Evolutionary conservation across 768 basidiomycete species (phyloP).

Genomic region (Podaxis sp.): DNA sequence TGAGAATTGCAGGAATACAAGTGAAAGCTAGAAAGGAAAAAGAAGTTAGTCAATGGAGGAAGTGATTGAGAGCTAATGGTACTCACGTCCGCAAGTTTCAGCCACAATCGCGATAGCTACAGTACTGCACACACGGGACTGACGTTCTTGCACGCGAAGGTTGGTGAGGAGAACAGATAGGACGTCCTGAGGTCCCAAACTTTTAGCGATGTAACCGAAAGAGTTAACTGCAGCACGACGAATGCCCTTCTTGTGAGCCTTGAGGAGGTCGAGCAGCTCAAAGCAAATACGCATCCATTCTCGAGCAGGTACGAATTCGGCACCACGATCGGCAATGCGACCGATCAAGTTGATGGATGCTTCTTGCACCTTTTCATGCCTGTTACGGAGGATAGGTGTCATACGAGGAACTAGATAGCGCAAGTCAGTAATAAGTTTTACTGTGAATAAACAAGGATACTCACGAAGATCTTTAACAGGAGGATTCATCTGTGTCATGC

Average conservation of each 20-base stretch:
- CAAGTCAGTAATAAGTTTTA: slow-evolving; percentile 8
- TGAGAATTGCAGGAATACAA: slow-evolving; percentile 97
- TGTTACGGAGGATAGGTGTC: slow-evolving; percentile 99
- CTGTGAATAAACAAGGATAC: slow-evolving; percentile 31
- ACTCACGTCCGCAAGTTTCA: slow-evolving; percentile 83
- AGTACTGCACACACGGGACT: slow-evolving; percentile 97
- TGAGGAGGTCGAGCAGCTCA: slow-evolving; percentile 92
- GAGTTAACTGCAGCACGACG: slow-evolving; percentile 99
- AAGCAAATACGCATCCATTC: slow-evolving; percentile 99
- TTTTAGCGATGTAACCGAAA: slow-evolving; percentile 99
- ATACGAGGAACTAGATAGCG: slow-evolving; percentile 84
- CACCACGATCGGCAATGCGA: slow-evolving; percentile 99
- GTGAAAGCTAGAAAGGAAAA: slow-evolving; percentile 69
- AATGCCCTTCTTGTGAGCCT: slow-evolving; percentile 99
- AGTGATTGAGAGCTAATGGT: slow-evolving; percentile 5
- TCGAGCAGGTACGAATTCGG: slow-evolving; percentile 96
- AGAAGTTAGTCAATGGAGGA: slow-evolving; percentile 15
- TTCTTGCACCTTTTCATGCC: slow-evolving; percentile 99
- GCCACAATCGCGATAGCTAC: slow-evolving; percentile 97
- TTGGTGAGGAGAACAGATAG: slow-evolving; percentile 94
- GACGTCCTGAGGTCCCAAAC: slow-evolving; percentile 98
- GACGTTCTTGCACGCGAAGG: slow-evolving; percentile 96
- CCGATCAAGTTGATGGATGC: slow-evolving; percentile 99
- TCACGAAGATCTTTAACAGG: slow-evolving; percentile 97
- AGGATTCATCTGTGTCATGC: slow-evolving; percentile 99